phyloP scores from a whole-genome alignment of 768 basidiomycete genomes.

The Auriscalpium vulgare region DNA sequence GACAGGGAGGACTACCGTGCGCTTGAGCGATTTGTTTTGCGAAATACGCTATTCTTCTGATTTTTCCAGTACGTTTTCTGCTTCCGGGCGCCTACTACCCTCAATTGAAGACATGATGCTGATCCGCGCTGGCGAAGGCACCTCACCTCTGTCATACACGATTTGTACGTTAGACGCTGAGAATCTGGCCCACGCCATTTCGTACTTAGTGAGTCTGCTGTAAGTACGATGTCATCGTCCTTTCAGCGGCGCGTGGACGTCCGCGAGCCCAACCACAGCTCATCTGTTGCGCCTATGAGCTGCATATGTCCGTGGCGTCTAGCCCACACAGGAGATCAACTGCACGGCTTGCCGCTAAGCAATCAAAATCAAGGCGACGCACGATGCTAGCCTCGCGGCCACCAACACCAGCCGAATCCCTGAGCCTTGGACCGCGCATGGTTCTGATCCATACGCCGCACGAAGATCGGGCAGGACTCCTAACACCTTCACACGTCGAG shows the following conservation, averaged over 20 bases:
- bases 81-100: neutral
- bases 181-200: neutral
- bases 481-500: slow-evolving; percentile 1
- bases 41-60: slow-evolving; percentile 66
- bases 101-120: no score
- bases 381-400: no score
- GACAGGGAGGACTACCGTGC: slow-evolving; percentile 64
- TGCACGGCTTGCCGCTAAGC: no score
- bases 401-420: neutral
- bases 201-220: no score
- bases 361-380: no score
- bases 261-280: no score
- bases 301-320: no score
- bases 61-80: neutral
- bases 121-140: neutral
- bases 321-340: no score
- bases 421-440: neutral
- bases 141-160: neutral
- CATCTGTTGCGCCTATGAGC: no score
- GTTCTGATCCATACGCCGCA: neutral
- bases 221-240: no score
- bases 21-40: slow-evolving; percentile 58
- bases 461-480: slow-evolving; percentile 1
- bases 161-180: neutral
- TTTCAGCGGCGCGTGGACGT: no score